Conservation (phyloP, 305 asterid species). For the Lippia alba region DNA sequence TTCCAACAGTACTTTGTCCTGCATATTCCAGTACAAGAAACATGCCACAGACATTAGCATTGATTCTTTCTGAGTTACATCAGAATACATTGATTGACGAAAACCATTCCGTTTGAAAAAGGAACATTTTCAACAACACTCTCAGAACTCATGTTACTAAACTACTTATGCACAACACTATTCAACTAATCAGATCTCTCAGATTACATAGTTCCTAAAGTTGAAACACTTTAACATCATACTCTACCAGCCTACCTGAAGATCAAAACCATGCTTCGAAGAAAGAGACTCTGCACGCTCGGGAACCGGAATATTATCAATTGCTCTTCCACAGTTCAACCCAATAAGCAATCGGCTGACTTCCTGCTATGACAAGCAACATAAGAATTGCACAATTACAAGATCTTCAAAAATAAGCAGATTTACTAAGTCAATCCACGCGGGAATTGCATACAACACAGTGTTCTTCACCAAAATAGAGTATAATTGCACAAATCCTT, state of each 20-base stretch:
- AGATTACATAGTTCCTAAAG: neutral
- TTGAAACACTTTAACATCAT: neutral
- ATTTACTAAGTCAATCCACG: neutral
- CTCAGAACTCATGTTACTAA: neutral
- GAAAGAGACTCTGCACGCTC: constrained; percentile 62
- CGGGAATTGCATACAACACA: neutral
- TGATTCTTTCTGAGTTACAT: neutral
- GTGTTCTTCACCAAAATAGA: neutral
- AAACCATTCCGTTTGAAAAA: neutral
- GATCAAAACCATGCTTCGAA: constrained; percentile 71
- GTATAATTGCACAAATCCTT: too few relatives aligned
- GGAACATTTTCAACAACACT: constrained; percentile 5
- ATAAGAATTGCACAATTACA: neutral
- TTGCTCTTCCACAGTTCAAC: constrained; percentile 71
- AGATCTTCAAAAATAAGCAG: neutral
- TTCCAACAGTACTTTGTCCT: neutral
- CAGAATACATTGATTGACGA: neutral
- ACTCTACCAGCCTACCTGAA: constrained; percentile 84
- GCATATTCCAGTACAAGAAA: too few relatives aligned
- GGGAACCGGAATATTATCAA: constrained; percentile 23
- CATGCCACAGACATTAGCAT: neutral
- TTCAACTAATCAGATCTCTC: neutral
- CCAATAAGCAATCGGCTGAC: constrained; percentile 80
- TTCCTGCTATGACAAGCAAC: constrained; percentile 53
- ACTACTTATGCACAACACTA: neutral